Evolutionary conservation across 176 grass and related monocot genomes (phyloP), one percentile per base, ranked within the genome.

Genomic region (Zoysia japonica): DNA sequence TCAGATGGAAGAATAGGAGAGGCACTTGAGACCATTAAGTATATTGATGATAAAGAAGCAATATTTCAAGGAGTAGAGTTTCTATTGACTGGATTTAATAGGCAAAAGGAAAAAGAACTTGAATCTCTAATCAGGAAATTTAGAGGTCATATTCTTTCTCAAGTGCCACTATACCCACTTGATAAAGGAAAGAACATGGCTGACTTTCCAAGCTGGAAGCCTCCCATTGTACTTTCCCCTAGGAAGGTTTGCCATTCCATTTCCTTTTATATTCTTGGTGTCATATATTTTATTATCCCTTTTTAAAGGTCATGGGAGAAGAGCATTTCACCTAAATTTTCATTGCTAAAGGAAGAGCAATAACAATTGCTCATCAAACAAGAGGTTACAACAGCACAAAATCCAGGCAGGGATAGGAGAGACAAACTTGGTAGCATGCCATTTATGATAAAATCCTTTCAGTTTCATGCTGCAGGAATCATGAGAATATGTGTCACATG

Each of bases 31-130:
- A 54, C 71, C 60, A 71, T 42, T 43, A 64, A 84, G 35, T 41
- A 13, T 48, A 64, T 15, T 71, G 51, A 81, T 76, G 77, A 67
- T 72, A 88, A 88, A 77, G 83, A 82, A 76, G 60, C 75, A 65
- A 74, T 90, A 84, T 97, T 97, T 88, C 85, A 88, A 78, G 89
- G 89, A 68, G 55, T 97, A 54, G 87, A 90, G 28, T 97, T 97
- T 92, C 72, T 97, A 70, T 74, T 97, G 72, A 97, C 91, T 85
- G 94, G 94, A 65, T 91, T 97, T 82, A 80, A 88, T 80, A 81
- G 61, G 70, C 60, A 85, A 10, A 97, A 94, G 70, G 85, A 85
- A 61, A 94, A 89, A 77, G 91, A 92, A 91, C 68, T 90, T 56
- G 84, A 92, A 66, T 75, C 72, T 35, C 56, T 94, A 36, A 87